Percentiles rank a stretch among this genome's conserved stretches.
These are phyloP conservation scores for Chaetomium fimeti DNA, from an alignment of 495 filamentous ascomycete genomes.

Conservation along the genomic window DNA sequence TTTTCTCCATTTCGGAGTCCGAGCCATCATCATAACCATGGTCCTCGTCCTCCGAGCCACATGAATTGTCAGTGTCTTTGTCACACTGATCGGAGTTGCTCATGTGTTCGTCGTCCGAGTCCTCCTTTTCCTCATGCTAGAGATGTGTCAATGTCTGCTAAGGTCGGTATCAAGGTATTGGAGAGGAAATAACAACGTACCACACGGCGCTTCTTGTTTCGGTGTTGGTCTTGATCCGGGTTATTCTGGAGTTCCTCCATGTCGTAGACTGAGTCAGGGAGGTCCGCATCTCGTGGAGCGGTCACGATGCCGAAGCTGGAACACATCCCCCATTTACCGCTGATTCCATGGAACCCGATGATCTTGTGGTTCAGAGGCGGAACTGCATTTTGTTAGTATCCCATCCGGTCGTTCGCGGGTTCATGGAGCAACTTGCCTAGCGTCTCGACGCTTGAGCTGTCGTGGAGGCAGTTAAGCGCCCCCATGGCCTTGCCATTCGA, in stretches of 20 bases:
- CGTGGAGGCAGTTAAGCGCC: constrained; percentile 27
- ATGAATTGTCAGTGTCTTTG: neutral
- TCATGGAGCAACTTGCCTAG: constrained; percentile 13
- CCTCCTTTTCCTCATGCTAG: neutral
- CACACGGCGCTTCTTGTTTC: constrained; percentile 13
- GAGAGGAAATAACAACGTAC: neutral
- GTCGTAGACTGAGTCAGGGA: constrained; percentile 41
- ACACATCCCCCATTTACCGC: constrained; percentile 27
- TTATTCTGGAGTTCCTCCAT: constrained; percentile 39
- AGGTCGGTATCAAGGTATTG: neutral
- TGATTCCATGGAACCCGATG: constrained; percentile 47
- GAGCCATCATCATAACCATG: neutral
- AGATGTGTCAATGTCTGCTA: neutral
- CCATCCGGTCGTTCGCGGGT: no score
- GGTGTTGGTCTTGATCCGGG: neutral
- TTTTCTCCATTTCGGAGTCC: neutral
- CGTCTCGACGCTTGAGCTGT: constrained; percentile 4
- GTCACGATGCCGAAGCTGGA: constrained; percentile 46
- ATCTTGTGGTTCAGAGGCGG: constrained; percentile 37
- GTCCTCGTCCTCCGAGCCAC: neutral
- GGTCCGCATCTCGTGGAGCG: constrained; percentile 37
- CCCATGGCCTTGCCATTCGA: constrained; percentile 39
- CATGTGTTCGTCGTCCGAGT: neutral
- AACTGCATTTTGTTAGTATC: constrained; percentile 20
- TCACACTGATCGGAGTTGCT: neutral